Conservation (phyloP, 2,329 filamentous ascomycete species). For the Westerdykella sp. region DNA sequence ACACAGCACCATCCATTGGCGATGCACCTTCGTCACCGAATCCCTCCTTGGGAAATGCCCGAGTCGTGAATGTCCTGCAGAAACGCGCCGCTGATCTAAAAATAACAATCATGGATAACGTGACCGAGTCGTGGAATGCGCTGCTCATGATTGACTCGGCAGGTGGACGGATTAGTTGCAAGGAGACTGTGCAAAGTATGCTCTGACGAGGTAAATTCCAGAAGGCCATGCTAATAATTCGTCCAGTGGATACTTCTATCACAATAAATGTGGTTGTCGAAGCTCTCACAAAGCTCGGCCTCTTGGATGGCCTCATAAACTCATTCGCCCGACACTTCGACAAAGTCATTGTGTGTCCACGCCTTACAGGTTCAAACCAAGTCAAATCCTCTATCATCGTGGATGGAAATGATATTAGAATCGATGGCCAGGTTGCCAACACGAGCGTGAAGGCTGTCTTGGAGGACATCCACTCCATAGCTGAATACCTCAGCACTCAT, state of each 20-base stretch:
- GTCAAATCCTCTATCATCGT: conserved; percentile 27
- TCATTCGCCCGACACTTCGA: conserved; percentile 60
- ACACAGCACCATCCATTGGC: conserved; percentile 15
- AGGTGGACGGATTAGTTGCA: conserved; percentile 52
- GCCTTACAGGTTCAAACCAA: conserved; percentile 44
- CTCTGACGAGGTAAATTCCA: background rate
- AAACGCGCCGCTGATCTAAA: conserved; percentile 61
- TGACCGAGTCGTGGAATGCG: conserved; percentile 64
- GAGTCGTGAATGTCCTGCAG: conserved; percentile 60
- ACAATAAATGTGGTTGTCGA: conserved; percentile 31
- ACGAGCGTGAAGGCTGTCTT: conserved; percentile 25
- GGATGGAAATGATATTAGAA: conserved; percentile 30
- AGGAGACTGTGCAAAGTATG: conserved; percentile 47
- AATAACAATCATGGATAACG: conserved; percentile 57
- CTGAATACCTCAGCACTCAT: conserved; percentile 47
- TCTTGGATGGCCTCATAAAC: conserved; percentile 47
- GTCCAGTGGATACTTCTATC: conserved; percentile 16
- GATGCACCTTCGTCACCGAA: background rate
- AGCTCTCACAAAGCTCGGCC: conserved; percentile 31
- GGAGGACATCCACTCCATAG: conserved; percentile 33
- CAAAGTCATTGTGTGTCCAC: conserved; percentile 53
- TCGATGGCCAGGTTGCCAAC: conserved; percentile 20
- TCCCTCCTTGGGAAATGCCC: conserved; percentile 53
- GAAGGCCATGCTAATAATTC: background rate
- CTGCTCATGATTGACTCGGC: conserved; percentile 59